phyloP scores from a whole-genome alignment of 306 rosid species.

The Coriaria nepalensis region DNA sequence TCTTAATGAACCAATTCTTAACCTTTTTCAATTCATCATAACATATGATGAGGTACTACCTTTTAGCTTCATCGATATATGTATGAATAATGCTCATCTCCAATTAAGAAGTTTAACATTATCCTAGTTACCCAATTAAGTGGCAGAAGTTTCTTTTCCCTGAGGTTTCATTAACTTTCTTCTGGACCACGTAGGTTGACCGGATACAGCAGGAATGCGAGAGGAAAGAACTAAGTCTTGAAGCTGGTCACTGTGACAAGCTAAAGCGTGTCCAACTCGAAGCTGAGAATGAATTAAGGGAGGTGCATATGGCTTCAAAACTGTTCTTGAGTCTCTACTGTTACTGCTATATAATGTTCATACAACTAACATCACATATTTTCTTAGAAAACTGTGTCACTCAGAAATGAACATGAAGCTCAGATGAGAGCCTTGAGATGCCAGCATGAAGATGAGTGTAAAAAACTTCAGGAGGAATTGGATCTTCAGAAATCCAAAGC shows the following conservation, averaged over 20 bases:
- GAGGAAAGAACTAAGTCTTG: slow-evolving; percentile 33
- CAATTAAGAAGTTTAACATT: no score
- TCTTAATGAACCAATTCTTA: no score
- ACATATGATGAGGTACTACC: slow-evolving; percentile 1
- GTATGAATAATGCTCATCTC: no score
- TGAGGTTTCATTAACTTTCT: slow-evolving; percentile 3
- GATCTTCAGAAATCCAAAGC: slow-evolving; percentile 84
- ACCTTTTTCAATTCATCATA: background rate
- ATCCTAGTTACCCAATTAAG: no score
- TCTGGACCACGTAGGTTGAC: slow-evolving; percentile 40
- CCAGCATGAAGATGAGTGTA: slow-evolving; percentile 76
- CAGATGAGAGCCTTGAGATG: slow-evolving; percentile 57
- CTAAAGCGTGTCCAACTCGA: slow-evolving; percentile 44
- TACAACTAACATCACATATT: slow-evolving; percentile 1
- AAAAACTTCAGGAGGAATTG: slow-evolving; percentile 75
- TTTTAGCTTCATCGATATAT: background rate
- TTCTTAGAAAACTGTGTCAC: slow-evolving; percentile 44
- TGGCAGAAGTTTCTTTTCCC: slow-evolving; percentile 3
- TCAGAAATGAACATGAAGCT: slow-evolving; percentile 71
- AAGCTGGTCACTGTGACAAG: slow-evolving; percentile 47
- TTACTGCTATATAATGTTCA: background rate
- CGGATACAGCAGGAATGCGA: slow-evolving; percentile 55
- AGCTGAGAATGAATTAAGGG: slow-evolving; percentile 71
- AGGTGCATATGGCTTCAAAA: slow-evolving; percentile 30
- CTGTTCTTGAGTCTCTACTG: background rate